phyloP scores from a whole-genome alignment of 139 green algal genomes.

The Astrephomene gubernaculifera region DNA sequence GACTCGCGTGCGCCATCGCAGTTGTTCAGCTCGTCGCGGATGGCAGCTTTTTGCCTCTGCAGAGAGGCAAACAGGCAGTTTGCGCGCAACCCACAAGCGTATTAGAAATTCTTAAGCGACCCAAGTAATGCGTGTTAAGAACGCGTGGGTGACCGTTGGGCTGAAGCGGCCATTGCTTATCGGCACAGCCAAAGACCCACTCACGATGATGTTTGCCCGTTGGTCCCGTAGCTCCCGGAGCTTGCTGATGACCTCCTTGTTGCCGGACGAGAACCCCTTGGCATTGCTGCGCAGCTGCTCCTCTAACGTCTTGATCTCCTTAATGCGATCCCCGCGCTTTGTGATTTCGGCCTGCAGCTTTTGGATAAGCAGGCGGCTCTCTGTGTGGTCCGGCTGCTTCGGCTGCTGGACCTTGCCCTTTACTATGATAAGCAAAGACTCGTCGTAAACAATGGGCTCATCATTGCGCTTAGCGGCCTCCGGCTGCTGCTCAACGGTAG shows the following conservation, averaged over 20 bases:
- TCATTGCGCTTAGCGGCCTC: conserved; percentile 14
- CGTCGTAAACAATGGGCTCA: conserved; percentile 48
- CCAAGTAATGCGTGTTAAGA: too few relatives aligned
- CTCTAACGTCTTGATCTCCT: conserved; percentile 69
- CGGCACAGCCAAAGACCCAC: conserved; percentile 28
- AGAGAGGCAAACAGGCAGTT: neutral
- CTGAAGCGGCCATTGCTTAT: too few relatives aligned
- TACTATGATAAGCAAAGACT: conserved; percentile 50
- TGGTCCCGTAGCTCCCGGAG: conserved; percentile 52
- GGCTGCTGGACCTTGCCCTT: conserved; percentile 59
- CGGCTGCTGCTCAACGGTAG: conserved; percentile 8
- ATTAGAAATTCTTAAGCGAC: too few relatives aligned
- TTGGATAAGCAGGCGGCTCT: conserved; percentile 60
- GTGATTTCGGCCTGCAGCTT: conserved; percentile 67
- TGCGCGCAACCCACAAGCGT: neutral
- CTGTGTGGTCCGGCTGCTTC: conserved; percentile 60
- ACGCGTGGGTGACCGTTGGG: too few relatives aligned
- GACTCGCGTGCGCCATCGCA: conserved; percentile 37
- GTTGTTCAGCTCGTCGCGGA: conserved; percentile 61
- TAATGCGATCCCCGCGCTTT: conserved; percentile 63
- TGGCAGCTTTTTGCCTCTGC: conserved; percentile 61
- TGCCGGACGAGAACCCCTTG: conserved; percentile 26
- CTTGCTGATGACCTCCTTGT: conserved; percentile 41
- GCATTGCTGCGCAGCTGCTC: conserved; percentile 36
- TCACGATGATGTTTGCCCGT: conserved; percentile 61